A percentile compares a stretch with the other conserved stretches of the same genome.
These are phyloP conservation scores for Hypoxylon sp. DNA, from an alignment of 2,329 filamentous ascomycete species.

Conservation along the genomic window DNA sequence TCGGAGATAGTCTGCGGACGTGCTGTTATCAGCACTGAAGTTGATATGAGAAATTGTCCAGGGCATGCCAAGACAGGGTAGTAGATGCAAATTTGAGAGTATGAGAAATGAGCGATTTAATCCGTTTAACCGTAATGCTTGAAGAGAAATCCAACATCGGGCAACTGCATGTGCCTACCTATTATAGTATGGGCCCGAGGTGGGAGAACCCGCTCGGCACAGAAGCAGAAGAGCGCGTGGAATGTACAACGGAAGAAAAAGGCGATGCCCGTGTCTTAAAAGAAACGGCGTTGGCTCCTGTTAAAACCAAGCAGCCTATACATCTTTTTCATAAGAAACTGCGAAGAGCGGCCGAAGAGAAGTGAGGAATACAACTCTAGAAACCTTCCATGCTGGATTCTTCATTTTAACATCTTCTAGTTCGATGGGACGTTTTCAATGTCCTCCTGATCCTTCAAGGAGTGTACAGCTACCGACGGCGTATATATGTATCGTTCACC, in stretches of 20 bases:
- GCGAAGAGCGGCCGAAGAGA: neutral
- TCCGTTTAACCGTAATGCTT: slow-evolving; percentile 32
- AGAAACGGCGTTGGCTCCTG: slow-evolving; percentile 17
- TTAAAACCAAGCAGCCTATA: neutral
- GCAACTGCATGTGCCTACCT: slow-evolving; percentile 26
- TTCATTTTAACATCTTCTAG: no score
- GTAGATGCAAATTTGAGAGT: neutral
- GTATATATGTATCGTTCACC: slow-evolving; percentile 11
- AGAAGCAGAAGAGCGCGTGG: slow-evolving; percentile 7
- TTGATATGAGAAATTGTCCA: neutral
- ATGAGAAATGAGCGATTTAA: slow-evolving; percentile 18
- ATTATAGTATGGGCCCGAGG: slow-evolving; percentile 26
- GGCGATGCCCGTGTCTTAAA: slow-evolving; percentile 18
- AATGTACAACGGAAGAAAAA: slow-evolving; percentile 14
- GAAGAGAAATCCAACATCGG: slow-evolving; percentile 2
- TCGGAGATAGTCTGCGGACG: neutral
- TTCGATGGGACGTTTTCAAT: slow-evolving; percentile 16
- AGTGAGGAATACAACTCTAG: no score
- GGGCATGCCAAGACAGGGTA: neutral
- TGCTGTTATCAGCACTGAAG: neutral
- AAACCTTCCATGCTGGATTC: no score
- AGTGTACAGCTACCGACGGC: neutral
- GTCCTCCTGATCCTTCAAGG: slow-evolving; percentile 1
- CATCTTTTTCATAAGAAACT: neutral
- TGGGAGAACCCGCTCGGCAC: slow-evolving; percentile 12